Percentiles rank a stretch among this genome's conserved stretches.
Evolutionary conservation across 768 basidiomycete genomes (phyloP).

Genomic region (Cystofilobasidium bisporidii): DNA sequence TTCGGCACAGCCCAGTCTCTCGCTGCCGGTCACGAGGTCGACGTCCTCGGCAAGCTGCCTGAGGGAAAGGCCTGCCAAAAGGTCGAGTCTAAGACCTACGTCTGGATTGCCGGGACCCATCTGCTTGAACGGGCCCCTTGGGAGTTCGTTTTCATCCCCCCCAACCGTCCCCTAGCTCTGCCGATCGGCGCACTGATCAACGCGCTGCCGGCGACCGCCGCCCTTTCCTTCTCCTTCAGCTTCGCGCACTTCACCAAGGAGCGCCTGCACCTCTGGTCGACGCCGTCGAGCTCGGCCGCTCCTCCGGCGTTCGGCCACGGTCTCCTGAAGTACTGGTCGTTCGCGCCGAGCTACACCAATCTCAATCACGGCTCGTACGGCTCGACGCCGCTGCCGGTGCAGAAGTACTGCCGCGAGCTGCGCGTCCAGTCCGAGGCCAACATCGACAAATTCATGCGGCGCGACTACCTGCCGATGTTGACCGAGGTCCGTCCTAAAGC

Average conservation of each 20-base stretch:
- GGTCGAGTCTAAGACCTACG: constrained; percentile 1
- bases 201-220: too few species aligned
- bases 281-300: not conserved
- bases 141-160: constrained; percentile 17
- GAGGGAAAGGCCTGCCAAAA: not conserved
- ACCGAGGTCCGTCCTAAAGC: constrained; percentile 33
- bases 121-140: constrained; percentile 1
- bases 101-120: constrained; percentile 10
- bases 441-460: constrained; percentile 36
- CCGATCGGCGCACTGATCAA: too few species aligned
- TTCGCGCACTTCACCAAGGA: constrained; percentile 15
- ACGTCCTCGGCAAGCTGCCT: not conserved
- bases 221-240: not conserved
- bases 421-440: constrained; percentile 29
- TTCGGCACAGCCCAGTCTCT: not conserved
- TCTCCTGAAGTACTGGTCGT: constrained; percentile 17
- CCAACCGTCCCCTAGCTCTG: too few species aligned
- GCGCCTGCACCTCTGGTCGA: constrained; percentile 15
- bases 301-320: constrained; percentile 15
- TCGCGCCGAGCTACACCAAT: constrained; percentile 34
- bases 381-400: constrained; percentile 16
- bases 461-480: constrained; percentile 34
- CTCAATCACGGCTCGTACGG: constrained; percentile 39
- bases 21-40: not conserved
- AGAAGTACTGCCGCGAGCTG: constrained; percentile 37